Base-by-base conservation (phyloP, 2,329 filamentous ascomycete genomes). In the Clarireedia paspali region DNA sequence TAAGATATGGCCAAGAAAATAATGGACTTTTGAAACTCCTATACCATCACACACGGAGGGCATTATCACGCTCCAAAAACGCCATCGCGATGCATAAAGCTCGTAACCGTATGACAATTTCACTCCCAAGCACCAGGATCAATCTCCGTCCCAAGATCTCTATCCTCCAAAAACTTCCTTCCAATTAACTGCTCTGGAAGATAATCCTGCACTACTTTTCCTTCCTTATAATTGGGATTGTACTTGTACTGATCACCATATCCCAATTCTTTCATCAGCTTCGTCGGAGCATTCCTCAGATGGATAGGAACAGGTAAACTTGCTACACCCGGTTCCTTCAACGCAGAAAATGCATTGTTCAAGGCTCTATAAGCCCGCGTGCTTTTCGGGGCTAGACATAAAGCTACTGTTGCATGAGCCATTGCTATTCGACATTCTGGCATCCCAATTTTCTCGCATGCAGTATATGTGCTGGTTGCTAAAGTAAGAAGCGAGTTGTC, bases 161-260 rank as follows among this genome's bases (percentile, higher is more conserved):
- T 74, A 4, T 91, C 84, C 66, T 95, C 90, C 39, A 97, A 71
- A 67, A 97, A 97, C 20, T 66, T 75, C 48, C 87, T 78, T 0
- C 85, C 90, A 38, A 75, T 70, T 6, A 99, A 71, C 55, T 81
- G 80, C 10, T 89, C 85, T 0, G 94, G 94, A n/a, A 99, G 71
- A 71, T 97, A 99, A 24, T 91, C 87, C 73, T 99, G 94, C 60
- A 77, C 80, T 0, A 97, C 92, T 63, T 75, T 82, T 0, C 94
- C 94, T 59, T 91, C 83, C 50, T 81, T 73, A 67, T 92, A 99
- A 63, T 95, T 89, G 0, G 94, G 94, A 63, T 95, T 95, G 68
- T 99, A 97, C 71, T 97, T 97, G 72, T 99, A 99, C 69, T 91
- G 88, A 50, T 84, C 85, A 0, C 91, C 91, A 67, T 91, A 95